Percentiles rank a stretch among this genome's conserved stretches.
These are phyloP conservation scores for Saturnispora sanitii DNA, from an alignment of 805 yeast genomes.

Conservation along the genomic window DNA sequence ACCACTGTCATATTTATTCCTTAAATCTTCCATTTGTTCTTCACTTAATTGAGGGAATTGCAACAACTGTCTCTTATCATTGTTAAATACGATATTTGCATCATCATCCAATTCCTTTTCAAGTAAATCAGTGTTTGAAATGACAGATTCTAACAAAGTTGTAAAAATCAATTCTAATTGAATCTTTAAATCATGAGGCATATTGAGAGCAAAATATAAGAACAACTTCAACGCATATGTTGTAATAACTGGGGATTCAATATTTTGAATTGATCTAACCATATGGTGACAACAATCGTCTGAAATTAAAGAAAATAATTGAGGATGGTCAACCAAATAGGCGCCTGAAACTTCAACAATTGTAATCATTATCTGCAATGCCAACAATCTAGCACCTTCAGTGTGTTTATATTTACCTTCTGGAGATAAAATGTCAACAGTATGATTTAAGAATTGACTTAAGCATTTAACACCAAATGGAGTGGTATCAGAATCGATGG, in stretches of 20 bases:
- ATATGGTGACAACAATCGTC: constrained; percentile 82
- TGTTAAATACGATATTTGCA: constrained; percentile 23
- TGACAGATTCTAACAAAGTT: constrained; percentile 43
- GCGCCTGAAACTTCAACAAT: constrained; percentile 78
- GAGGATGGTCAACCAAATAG: constrained; percentile 49
- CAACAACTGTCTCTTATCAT: constrained; percentile 20
- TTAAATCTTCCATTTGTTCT: constrained; percentile 20
- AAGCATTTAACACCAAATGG: constrained; percentile 70
- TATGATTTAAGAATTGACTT: constrained; percentile 63
- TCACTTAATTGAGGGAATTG: constrained; percentile 21
- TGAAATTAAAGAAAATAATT: constrained; percentile 56
- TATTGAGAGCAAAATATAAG: constrained; percentile 57
- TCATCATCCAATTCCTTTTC: constrained; percentile 21
- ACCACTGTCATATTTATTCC: constrained; percentile 36
- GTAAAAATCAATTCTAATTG: constrained; percentile 71
- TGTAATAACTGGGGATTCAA: constrained; percentile 62
- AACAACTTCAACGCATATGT: constrained; percentile 70
- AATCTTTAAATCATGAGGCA: constrained; percentile 56
- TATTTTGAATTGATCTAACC: constrained; percentile 65
- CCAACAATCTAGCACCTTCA: constrained; percentile 78
- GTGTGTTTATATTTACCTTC: constrained; percentile 76
- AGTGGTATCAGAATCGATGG: constrained; percentile 24
- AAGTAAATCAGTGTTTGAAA: constrained; percentile 20
- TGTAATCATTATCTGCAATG: constrained; percentile 62
- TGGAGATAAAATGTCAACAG: constrained; percentile 74